A percentile compares a stretch with the other conserved stretches of the same genome.
Conservation (phyloP, 2,329 filamentous ascomycete species). For the Cercospora nicotianae region DNA sequence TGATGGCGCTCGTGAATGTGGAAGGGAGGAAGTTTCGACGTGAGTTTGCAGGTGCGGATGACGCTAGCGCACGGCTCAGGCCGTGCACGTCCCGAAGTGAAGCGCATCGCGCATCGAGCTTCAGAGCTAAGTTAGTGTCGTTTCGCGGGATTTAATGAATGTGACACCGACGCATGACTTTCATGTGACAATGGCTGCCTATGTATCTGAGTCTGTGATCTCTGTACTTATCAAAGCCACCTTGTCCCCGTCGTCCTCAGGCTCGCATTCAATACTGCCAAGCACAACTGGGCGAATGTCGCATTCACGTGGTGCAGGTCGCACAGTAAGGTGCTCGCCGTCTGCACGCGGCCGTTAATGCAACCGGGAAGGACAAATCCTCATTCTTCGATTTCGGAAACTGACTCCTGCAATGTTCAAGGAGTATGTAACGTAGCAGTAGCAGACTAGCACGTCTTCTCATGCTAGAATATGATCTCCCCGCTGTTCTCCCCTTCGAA, state of each 20-base stretch:
- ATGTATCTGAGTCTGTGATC: background rate
- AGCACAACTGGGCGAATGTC: background rate
- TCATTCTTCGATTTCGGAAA: background rate
- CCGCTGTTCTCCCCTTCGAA: conserved; percentile 85
- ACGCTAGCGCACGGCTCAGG: conserved; percentile 8
- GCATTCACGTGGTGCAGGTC: background rate
- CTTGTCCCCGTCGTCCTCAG: background rate
- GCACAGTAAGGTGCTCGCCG: background rate
- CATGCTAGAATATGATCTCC: conserved; percentile 64
- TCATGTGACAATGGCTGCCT: background rate
- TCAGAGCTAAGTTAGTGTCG: background rate
- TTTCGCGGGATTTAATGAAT: conserved; percentile 4
- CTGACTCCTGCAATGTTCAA: conserved; percentile 40
- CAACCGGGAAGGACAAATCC: background rate
- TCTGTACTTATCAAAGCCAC: background rate
- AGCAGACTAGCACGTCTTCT: conserved; percentile 1
- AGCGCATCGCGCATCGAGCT: background rate
- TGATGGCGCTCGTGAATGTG: background rate
- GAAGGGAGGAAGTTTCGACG: conserved; percentile 11
- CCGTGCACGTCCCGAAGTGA: conserved; percentile 6
- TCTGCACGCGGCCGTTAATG: background rate
- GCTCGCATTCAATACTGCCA: background rate
- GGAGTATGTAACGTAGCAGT: conserved; percentile 34
- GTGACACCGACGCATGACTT: conserved; percentile 6
- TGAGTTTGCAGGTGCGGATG: conserved; percentile 9